These are phyloP conservation scores for Acer saccharum DNA, from an alignment of 345 rosid species.

Conservation along the genomic window DNA sequence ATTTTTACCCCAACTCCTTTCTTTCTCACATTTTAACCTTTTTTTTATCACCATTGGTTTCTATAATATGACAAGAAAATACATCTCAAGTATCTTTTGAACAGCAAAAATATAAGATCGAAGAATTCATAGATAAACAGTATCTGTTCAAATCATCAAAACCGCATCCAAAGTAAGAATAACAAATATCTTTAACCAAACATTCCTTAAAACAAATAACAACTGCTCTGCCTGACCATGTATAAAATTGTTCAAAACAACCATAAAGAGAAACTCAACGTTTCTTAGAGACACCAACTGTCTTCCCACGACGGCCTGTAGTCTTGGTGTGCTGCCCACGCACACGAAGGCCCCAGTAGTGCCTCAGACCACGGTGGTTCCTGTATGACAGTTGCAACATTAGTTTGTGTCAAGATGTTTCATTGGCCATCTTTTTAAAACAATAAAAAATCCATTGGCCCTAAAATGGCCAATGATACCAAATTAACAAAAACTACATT, in stretches of 20 bases:
- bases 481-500: not conserved
- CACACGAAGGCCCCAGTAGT: slow-evolving; percentile 98
- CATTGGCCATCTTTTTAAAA: no score
- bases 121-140: not conserved
- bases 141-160: not conserved
- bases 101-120: not conserved
- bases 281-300: slow-evolving; percentile 95
- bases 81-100: not conserved
- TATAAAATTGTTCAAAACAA: slow-evolving; percentile 20
- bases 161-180: not conserved
- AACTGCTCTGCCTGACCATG: not conserved
- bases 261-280: slow-evolving; percentile 27
- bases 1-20: no score
- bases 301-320: slow-evolving; percentile 92
- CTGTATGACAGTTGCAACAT: slow-evolving; percentile 33
- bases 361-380: slow-evolving; percentile 95
- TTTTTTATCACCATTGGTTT: not conserved
- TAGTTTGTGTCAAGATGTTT: not conserved
- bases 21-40: no score
- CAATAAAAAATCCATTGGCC: no score
- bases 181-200: not conserved
- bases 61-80: not conserved
- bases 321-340: slow-evolving; percentile 99
- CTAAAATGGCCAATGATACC: not conserved
- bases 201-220: not conserved